These are phyloP conservation scores for Cryphonectria naterciae DNA, from an alignment of 2,329 filamentous ascomycete genomes.

Conservation along the genomic window DNA sequence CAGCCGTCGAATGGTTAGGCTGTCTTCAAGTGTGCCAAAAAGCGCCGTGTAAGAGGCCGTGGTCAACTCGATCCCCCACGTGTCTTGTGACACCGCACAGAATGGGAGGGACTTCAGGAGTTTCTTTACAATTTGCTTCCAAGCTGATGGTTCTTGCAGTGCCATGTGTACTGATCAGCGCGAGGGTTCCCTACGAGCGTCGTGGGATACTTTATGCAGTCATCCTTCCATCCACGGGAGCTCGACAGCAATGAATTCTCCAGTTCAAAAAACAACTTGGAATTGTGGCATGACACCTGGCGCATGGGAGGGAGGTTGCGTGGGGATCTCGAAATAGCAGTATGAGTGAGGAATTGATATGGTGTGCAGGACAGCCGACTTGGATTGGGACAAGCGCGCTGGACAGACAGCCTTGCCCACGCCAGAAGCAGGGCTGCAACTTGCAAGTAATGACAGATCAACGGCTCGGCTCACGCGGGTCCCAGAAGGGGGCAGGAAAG, in stretches of 20 bases:
- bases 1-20: background rate
- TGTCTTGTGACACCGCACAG: background rate
- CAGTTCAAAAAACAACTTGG: background rate
- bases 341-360: background rate
- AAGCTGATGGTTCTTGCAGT: background rate
- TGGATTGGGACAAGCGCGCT: background rate
- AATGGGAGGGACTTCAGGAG: background rate
- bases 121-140: background rate
- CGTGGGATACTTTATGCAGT: background rate
- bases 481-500: background rate
- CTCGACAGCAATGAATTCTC: background rate
- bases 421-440: background rate
- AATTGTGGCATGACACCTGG: background rate
- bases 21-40: background rate
- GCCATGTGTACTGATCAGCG: background rate
- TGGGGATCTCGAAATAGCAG: background rate
- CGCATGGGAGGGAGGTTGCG: background rate
- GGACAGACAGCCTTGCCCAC: background rate
- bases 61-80: background rate
- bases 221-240: background rate
- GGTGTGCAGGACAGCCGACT: background rate
- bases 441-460: background rate
- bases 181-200: background rate
- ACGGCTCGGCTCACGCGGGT: background rate
- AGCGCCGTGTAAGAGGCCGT: background rate